Evolutionary conservation across 2,329 filamentous ascomycete genomes (phyloP), one percentile per base, ranked within the genome.

Genomic region (Bimuria novae-zelandiae): DNA sequence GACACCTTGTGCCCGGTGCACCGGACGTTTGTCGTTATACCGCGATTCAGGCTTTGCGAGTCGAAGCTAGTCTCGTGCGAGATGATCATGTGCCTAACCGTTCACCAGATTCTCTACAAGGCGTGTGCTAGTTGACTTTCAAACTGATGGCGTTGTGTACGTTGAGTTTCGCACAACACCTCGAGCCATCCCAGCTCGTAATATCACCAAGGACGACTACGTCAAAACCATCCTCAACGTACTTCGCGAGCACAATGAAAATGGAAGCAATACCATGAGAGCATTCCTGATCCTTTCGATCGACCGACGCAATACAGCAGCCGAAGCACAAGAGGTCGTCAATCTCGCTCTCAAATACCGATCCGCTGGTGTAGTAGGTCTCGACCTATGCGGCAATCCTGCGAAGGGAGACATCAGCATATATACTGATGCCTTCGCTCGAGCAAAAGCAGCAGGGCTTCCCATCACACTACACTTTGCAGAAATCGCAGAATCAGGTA

Each of bases 131-230:
- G 57, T 63, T 29, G 70, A 39, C 62, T 95, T 94, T 65, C 78
- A 82, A 45, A 70, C 72, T 22, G 90, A 94, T 65, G 88, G 89
- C 30, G 86, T 93, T 14, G 80, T 83, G 51, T 93, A 94, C 67
- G 80, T 92, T 11, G 90, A 95, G 70, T 82, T 94, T 21, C 85
- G 90, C 37, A 93, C 90, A 0, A 94, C 89, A 1, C 90, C 90
- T 1, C 84, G 90, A 48, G 79, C 81, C 1, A 83, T 87, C 29
- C 77, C 80, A 3, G 68, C 73, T 0, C 76, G 77, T 5, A 73
- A 73, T 12, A 75, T 90, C 33, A 82, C 84, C 21, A 84, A 85
- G 57, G 80, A 81, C 3, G 76, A 78, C 49, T 93, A 94, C 71
- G 79, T 93, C 27, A 62, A 76, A 29, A 82, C 82, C 5, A 80